A percentile compares a stretch with the other conserved stretches of the same genome.
Conservation (phyloP, 257 asterid genomes). For the Thymus quinquecostatus region DNA sequence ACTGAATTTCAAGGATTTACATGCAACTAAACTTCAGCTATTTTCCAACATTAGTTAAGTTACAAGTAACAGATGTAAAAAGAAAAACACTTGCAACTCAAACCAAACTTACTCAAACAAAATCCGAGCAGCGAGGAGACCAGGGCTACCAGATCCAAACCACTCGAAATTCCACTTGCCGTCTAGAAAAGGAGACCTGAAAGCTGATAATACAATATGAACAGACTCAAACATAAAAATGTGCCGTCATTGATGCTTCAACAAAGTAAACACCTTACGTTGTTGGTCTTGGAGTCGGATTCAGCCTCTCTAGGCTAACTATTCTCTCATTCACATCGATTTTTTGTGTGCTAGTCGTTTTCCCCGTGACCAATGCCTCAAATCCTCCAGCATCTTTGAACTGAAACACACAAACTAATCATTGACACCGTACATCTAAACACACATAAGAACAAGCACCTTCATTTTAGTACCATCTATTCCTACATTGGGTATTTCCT, state of each 20-base stretch:
- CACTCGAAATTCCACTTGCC: slow-evolving; percentile 80
- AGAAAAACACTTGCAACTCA: slow-evolving; percentile 15
- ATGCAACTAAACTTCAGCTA: neutral
- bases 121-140: slow-evolving; percentile 60
- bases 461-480: neutral
- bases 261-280: slow-evolving; percentile 70
- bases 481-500: slow-evolving; percentile 6
- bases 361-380: slow-evolving; percentile 73
- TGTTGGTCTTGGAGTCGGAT: slow-evolving; percentile 90
- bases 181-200: slow-evolving; percentile 74
- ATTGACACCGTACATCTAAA: neutral
- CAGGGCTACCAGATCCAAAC: slow-evolving; percentile 81
- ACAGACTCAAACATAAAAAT: slow-evolving; percentile 18
- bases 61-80: neutral
- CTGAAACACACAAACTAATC: slow-evolving; percentile 38
- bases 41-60: neutral
- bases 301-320: slow-evolving; percentile 78
- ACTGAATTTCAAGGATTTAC: neutral
- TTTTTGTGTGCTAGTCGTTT: slow-evolving; percentile 56
- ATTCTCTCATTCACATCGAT: slow-evolving; percentile 83
- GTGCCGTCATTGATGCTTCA: slow-evolving; percentile 40
- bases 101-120: slow-evolving; percentile 63
- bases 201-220: slow-evolving; percentile 42
- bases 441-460: slow-evolving; percentile 3
- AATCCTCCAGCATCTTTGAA: slow-evolving; percentile 85